These are phyloP conservation scores for Fusarium veterinarium DNA, from an alignment of 2,329 filamentous ascomycete genomes.

Conservation along the genomic window DNA sequence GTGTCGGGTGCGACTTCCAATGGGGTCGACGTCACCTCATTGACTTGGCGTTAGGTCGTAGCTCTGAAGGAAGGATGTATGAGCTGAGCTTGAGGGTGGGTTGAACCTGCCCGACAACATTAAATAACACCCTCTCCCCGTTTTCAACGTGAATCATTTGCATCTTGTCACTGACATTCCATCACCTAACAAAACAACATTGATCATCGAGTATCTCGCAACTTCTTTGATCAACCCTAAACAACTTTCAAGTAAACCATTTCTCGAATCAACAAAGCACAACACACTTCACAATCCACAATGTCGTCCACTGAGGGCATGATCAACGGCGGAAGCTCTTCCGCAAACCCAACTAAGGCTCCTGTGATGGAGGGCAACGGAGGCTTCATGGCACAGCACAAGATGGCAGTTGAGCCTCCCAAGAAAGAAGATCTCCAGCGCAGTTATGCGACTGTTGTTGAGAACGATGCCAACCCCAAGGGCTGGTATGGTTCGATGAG, in stretches of 20 bases:
- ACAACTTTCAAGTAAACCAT: background rate
- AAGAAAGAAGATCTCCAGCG: constrained; percentile 86
- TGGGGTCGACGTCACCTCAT: constrained; percentile 30
- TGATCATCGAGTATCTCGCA: background rate
- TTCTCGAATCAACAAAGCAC: background rate
- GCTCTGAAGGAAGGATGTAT: constrained; percentile 6
- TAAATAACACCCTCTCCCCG: constrained; percentile 35
- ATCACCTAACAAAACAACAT: background rate
- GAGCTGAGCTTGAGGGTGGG: constrained; percentile 8
- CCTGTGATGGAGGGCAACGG: constrained; percentile 38
- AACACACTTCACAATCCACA: background rate
- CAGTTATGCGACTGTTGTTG: constrained; percentile 75
- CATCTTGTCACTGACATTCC: background rate
- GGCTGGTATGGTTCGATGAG: constrained; percentile 93
- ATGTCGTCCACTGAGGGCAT: constrained; percentile 37
- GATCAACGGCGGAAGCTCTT: constrained; percentile 46
- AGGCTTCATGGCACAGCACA: constrained; percentile 63
- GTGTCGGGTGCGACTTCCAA: constrained; percentile 14
- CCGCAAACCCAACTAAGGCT: constrained; percentile 47
- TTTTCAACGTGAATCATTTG: constrained; percentile 6
- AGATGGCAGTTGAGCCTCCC: constrained; percentile 82
- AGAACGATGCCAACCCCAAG: constrained; percentile 75
- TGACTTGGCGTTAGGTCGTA: constrained; percentile 22
- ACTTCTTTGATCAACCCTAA: background rate
- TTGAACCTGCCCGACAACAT: constrained; percentile 11